Evolutionary conservation across 169 alveolate genomes (phyloP), one percentile per base, ranked within the genome.

Genomic region (Plasmodium malariae): DNA sequence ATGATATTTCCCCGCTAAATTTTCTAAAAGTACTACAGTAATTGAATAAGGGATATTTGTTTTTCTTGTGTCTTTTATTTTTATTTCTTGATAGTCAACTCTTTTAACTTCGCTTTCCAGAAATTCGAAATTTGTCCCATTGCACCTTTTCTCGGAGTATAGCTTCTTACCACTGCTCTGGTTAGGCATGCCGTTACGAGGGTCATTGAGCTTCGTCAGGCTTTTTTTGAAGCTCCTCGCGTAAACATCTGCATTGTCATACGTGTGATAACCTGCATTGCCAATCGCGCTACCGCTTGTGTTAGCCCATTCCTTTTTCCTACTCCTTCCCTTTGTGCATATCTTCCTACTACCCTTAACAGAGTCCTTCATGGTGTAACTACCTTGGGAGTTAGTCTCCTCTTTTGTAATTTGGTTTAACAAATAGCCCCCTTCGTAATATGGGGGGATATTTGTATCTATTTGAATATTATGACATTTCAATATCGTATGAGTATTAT

Each of bases 1-100:
- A 60, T 83, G 63, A 65, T 94, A 91, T 14, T 83, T 91, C 32
- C 96, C 96, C 2, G 92, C 91, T 26, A 93, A 69, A 37, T 93
- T 94, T 70, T 91, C 93, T 62, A 93, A 76, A 24, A 91, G 70
- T 17, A 93, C 95, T n/a, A 91, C 96, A 4, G 96, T 92, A 12
- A 63, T 72, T 17, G 88, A 87, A 59, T 40, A 91, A 6, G 89
- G 96, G 36, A 78, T 91, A 93, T 57, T 94, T 40, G 73, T 85
- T 68, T 69, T 85, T 11, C 55, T 55, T 6, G 80, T n/a, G 49
- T 73, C 85, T 48, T 49, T 78, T 51, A 76, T 67, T 76, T 65
- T 69, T 69, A 92, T 92, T 57, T 93, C 96, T 78, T 93, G 96
- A 37, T 87, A 74, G 48, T 93, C 96, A 0, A 92, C 87, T 26